Conservation (phyloP, 2,329 filamentous ascomycete species). For the Pseudogymnoascus sp. region DNA sequence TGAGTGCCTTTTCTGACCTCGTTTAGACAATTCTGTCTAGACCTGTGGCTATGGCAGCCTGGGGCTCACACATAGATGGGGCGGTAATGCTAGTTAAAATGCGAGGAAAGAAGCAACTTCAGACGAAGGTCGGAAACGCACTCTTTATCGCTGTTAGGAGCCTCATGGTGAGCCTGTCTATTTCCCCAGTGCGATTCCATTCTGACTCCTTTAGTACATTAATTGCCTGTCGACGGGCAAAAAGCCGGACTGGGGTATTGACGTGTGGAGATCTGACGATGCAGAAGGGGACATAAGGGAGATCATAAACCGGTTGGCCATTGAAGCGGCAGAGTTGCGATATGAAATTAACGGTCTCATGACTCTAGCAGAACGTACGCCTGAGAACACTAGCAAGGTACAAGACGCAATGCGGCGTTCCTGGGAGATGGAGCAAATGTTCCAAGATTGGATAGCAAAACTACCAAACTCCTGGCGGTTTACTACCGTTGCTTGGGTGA, state of each 20-base stretch:
- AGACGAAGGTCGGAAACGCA: conserved; percentile 44
- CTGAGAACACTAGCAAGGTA: conserved; percentile 44
- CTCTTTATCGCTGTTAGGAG: conserved; percentile 54
- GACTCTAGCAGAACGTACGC: conserved; percentile 37
- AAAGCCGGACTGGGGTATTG: conserved; percentile 43
- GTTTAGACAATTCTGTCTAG: conserved; percentile 41
- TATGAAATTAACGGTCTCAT: conserved; percentile 46
- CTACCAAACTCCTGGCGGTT: conserved; percentile 44
- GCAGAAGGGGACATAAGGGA: conserved; percentile 41
- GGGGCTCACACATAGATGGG: conserved; percentile 57
- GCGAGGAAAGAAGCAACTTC: conserved; percentile 47
- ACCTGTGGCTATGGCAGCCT: conserved; percentile 47
- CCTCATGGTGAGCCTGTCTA: conserved; percentile 43
- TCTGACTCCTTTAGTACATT: conserved; percentile 45
- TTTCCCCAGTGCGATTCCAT: background rate
- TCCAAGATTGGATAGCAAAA: conserved; percentile 42
- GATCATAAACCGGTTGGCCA: conserved; percentile 36
- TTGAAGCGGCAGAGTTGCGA: conserved; percentile 48
- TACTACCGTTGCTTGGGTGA: conserved; percentile 50
- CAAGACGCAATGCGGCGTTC: conserved; percentile 44
- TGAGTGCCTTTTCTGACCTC: conserved; percentile 12
- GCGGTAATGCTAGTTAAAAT: conserved; percentile 54
- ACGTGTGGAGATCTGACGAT: conserved; percentile 53
- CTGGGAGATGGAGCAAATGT: conserved; percentile 45
- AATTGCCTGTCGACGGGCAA: conserved; percentile 48